Evolutionary conservation across 2,329 filamentous ascomycete genomes (phyloP).

Genomic region (Colletotrichum limetticola): DNA sequence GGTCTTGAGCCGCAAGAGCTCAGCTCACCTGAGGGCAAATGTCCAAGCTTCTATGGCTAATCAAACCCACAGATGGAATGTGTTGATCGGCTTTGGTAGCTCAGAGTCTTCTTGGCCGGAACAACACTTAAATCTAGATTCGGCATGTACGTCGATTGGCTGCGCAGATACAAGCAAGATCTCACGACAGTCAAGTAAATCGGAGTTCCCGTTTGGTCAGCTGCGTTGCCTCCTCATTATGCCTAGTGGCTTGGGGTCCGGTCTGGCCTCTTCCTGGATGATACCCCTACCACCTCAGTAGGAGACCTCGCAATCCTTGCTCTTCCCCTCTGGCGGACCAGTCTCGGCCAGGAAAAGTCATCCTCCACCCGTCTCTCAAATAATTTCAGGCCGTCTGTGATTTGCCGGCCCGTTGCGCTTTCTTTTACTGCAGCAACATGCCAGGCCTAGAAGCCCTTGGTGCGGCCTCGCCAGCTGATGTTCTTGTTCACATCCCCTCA

Average conservation of each 20-base stretch:
- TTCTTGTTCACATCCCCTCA: slow-evolving; percentile 7
- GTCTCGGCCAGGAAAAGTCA: slow-evolving; percentile 16
- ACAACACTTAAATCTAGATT: background rate
- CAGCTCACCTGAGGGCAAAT: background rate
- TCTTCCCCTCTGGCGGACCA: slow-evolving; percentile 9
- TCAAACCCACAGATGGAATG: background rate
- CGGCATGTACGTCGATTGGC: background rate
- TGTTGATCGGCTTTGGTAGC: background rate
- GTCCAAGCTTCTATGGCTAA: background rate
- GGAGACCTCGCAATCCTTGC: slow-evolving; percentile 25
- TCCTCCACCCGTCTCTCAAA: slow-evolving; percentile 18
- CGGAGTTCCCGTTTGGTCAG: background rate
- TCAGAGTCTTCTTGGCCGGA: background rate
- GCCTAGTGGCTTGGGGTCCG: slow-evolving; percentile 16
- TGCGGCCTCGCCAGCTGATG: slow-evolving; percentile 3
- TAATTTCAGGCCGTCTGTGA: slow-evolving; percentile 7
- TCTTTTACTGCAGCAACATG: slow-evolving; percentile 22
- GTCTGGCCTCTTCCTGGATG: slow-evolving; percentile 8
- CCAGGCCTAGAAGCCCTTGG: background rate
- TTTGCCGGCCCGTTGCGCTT: slow-evolving; percentile 20
- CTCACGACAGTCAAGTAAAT: background rate
- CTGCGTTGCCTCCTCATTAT: slow-evolving; percentile 15
- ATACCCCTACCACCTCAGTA: slow-evolving; percentile 15
- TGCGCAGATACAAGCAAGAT: background rate
- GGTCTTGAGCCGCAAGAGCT: background rate